Evolutionary conservation across 768 basidiomycete species (phyloP), one percentile per base, ranked within the genome.

Genomic region (Leccinellum rugosiceps): DNA sequence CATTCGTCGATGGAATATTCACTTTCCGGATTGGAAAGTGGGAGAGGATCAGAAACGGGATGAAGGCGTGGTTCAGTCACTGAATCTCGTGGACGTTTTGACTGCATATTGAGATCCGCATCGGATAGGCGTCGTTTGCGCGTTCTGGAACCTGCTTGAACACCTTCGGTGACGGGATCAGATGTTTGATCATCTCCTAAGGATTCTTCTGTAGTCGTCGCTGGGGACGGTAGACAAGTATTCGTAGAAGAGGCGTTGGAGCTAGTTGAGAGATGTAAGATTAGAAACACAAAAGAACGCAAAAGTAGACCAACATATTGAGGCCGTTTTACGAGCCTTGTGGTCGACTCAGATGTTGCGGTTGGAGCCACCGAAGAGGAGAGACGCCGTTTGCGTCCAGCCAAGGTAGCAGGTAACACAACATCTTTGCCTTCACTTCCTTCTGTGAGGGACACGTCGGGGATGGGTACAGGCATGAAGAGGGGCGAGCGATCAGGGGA

Each of bases 1-100:
- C 77, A 77, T 28, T 72, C 65, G n/a, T 77, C 74, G 19, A 76
- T 56, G 1, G 66, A 63, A n/a, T 63, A 58, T 19, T 64, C 68
- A 4, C 58, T 66, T 21, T 61, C 56, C 0, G 56, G 15, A 6
- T 38, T 17, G 35, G 17, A 38, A 38, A 38, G 35, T 38, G 35
- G 35, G 17, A 38, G 17, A 8, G 35, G 8, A 17, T 38, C 35
- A 17, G 17, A 38, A 17, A 35, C 15, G 34, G 34, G 6, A 35
- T 35, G 34, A 35, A 38, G 15, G 34, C 8, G 35, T 9, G 35
- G 7, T 38, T 17, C 35, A 17, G 8, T 38, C 17, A 38, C 5
- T 3, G 35, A 38, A 17, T 8, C 15, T 38, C 35, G 35, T 14
- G 23, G 43, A 13, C 21, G 10, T 25, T 45, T 45, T 15, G 21